These are phyloP conservation scores for Oldenlandia corymbosa DNA, from an alignment of 257 asterid genomes.

Conservation along the genomic window DNA sequence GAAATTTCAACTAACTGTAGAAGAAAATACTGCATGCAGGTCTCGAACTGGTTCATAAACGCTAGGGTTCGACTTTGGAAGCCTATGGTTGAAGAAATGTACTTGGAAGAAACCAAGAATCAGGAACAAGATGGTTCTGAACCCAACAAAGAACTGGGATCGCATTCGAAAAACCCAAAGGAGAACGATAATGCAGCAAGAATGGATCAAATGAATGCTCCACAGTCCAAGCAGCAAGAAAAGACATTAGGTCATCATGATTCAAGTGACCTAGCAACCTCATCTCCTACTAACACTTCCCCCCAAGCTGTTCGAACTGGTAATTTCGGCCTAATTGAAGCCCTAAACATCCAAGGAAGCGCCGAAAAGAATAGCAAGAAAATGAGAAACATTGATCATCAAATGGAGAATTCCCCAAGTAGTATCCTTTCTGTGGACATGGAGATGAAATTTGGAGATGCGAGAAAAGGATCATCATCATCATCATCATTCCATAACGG, in stretches of 20 bases:
- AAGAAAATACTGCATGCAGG: too few species aligned
- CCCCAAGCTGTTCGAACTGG: constrained; percentile 13
- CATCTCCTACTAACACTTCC: constrained; percentile 14
- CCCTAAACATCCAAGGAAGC: constrained; percentile 25
- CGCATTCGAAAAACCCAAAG: constrained; percentile 23
- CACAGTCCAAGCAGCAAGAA: constrained; percentile 24
- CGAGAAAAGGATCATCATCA: constrained; percentile 13
- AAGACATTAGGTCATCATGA: constrained; percentile 11
- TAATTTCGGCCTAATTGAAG: constrained; percentile 28
- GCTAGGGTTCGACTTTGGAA: constrained; percentile 85
- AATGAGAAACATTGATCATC: constrained; percentile 24
- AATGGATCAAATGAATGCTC: constrained; percentile 1
- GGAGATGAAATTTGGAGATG: constrained; percentile 25
- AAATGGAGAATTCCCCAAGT: constrained; percentile 27
- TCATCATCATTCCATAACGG: neutral
- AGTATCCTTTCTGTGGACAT: constrained; percentile 28
- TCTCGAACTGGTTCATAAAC: constrained; percentile 77
- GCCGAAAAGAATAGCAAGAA: constrained; percentile 27
- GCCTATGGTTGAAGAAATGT: constrained; percentile 89
- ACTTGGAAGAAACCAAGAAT: constrained; percentile 57
- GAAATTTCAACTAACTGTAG: too few species aligned
- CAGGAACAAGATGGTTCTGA: constrained; percentile 28
- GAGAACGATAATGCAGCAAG: constrained; percentile 10
- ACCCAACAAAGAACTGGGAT: constrained; percentile 14
- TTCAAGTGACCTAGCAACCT: constrained; percentile 16